Base-by-base conservation (phyloP, 169 alveolate genomes). In the Plasmodium blacklocki region DNA sequence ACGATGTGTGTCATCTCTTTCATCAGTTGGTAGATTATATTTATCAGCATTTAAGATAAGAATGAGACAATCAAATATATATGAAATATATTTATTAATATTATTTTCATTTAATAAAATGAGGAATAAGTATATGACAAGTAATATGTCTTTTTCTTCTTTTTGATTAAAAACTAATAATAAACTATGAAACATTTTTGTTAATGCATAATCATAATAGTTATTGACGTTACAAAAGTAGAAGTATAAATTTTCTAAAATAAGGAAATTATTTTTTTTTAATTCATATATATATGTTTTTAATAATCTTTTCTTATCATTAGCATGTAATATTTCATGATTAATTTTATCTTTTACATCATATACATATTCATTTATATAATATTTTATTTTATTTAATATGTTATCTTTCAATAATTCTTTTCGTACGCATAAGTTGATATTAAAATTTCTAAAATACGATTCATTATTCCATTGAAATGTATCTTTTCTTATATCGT, bases 251-350 rank as follows among this genome's bases (percentile, higher is more conserved):
- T 76, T 70, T 64, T 76, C 75, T 58, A 76, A 52, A 76, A 76
- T 19, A 12, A 14, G 43, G 47, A 76, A 76, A 50, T 76, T 64
- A 15, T 76, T 56, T 19, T 50, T 63, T 50, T 76, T 63, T 49
- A 76, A 45, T 76, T 76, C 89, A 14, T 76, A 56, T 49, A 76
- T 64, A 68, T 76, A 76, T 50, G 49, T 76, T 50, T 76, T 76
- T 76, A 76, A 29, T 45, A 76, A 21, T 43, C 59, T 62, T 50
- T 76, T 76, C 70, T 76, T 76, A 76, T 76, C 76, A 49, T 18
- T 26, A 39, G 54, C 45, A 29, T 11, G 19, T 52, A 43, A 26
- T 45, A 76, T 76, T 76, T 76, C 89, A 19, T 58, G 63, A 68
- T 8, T 58, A 32, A 47, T 76, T 50, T 66, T 58, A 23, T 76